These are phyloP conservation scores for Pyrenochaeta sp. DNA, from an alignment of 2,329 filamentous ascomycete genomes.

Conservation along the genomic window DNA sequence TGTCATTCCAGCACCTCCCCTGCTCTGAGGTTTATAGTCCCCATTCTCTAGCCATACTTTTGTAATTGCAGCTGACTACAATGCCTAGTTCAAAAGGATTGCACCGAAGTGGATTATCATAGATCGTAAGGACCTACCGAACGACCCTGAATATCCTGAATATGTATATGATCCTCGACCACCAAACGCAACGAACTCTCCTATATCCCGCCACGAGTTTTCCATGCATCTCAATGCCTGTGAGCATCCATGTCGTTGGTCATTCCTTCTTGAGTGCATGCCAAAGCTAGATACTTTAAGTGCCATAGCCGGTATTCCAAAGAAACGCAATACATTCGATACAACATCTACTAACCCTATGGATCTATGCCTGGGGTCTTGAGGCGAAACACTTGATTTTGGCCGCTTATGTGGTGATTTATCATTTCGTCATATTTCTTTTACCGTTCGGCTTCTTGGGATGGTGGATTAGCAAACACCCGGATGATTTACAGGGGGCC, in stretches of 20 bases:
- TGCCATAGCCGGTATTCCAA: conserved; percentile 5
- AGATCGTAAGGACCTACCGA: conserved; percentile 6
- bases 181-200: conserved; percentile 4
- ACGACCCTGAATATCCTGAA: conserved; percentile 1
- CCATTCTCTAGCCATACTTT: not conserved
- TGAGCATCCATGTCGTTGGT: conserved; percentile 3
- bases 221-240: conserved; percentile 9
- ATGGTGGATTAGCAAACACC: conserved; percentile 4
- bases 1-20: not conserved
- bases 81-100: conserved; percentile 5
- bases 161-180: conserved; percentile 6
- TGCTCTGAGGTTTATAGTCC: not conserved
- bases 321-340: conserved; percentile 2
- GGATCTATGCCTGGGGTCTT: conserved; percentile 10
- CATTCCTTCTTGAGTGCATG: conserved; percentile 2
- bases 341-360: not conserved
- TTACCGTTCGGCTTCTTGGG: conserved; percentile 6
- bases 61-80: not conserved
- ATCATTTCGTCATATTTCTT: conserved; percentile 8
- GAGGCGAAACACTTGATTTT: conserved; percentile 7
- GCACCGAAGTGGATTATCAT: conserved; percentile 7
- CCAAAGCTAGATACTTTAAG: conserved; percentile 1
- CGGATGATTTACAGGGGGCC: conserved; percentile 7
- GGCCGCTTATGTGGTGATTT: conserved; percentile 4
- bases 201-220: conserved; percentile 6